Evolutionary conservation across 2,329 filamentous ascomycete species (phyloP), one percentile per base, ranked within the genome.

Genomic region (Teratosphaeriaceae sp.): DNA sequence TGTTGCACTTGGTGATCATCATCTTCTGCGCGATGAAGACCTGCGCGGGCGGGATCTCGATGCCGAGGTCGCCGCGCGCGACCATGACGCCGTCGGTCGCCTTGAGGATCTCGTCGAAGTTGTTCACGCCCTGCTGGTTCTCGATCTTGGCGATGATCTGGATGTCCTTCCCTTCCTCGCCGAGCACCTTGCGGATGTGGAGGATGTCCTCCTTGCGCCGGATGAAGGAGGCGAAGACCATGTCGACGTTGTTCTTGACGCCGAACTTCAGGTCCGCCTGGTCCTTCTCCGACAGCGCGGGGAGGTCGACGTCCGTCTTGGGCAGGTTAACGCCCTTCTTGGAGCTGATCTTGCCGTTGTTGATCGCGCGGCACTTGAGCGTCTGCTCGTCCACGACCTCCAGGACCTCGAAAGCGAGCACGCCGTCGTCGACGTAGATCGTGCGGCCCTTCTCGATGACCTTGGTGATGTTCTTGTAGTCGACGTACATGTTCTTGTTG

Each of bases 81-180:
- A 98, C 92, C 92, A 98, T 98, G 75, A 98, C 89, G 78, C 92
- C 92, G 68, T 98, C 92, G 5, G 92, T 97, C 74, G 89, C 88
- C 64, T 80, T 78, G 48, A 98, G 82, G 62, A 98, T 98, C 74
- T 97, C 90, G 59, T 85, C 82, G 69, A 98, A 98, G 80, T 98
- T 98, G 83, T 98, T 97, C 54, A 98, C 85, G 71, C 92, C 92
- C 73, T 98, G 92, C 70, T 95, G 87, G 78, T 98, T 98, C 80
- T 98, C 92, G 58, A 98, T 95, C 84, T 98, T 98, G 79, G 92
- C 85, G 66, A 98, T 97, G 73, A 98, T 95, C 76, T 98, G 90
- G 62, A 98, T 96, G 68, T 94, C 83, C 73, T 85, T 88, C 69
- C 92, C 92, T 34, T 94, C 85, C 63, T 88, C 79, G 50, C 92